Evolutionary conservation across 495 filamentous ascomycete genomes (phyloP), one percentile per base, ranked within the genome.

Genomic region (Hapsidospora chrysogenum): DNA sequence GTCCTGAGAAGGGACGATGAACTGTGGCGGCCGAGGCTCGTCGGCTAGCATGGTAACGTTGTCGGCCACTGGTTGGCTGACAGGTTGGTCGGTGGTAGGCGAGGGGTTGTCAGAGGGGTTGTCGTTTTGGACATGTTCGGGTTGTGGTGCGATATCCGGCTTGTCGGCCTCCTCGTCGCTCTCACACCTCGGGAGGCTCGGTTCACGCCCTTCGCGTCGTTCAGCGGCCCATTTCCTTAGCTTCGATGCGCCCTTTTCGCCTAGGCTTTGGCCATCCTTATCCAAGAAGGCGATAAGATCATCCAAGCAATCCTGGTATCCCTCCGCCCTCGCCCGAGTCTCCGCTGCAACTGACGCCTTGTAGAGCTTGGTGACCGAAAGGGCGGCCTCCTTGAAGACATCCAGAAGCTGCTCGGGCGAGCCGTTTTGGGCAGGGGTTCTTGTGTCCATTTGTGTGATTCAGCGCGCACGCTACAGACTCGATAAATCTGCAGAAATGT

Each of bases 291-390:
- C 52, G 2, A 95, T 54, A 3, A 99, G 56, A 40, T 96, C 89
- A 36, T 95, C 85, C 31, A 99, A 64, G 17, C 85, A 92, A 40
- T 96, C 85, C 48, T 94, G 85, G 46, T 95, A 96, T 4, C 92
- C 92, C 26, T 80, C 72, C 8, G 68, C 58, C 16, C 76, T 72
- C 13, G 85, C 68, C 41, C 78, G 75, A n/a, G 73, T 62, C 44
- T 82, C 74, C 15, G 83, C 78, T 35, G 71, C 62, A 2, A 78
- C 77, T 11, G 87, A 85, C 35, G 76, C 82, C 53, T 93, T 94
- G 60, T 95, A 96, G 19, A 99, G 76, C 42, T 85, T 87, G 31
- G 92, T 96, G 35, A 96, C 86, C 2, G 92, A 92, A 15, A 95
- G 64, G 10, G 92, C 92, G 16, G 92, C 92, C 25, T 77, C 70